Evolutionary conservation across 352 stramenopile species (phyloP), one percentile per base, ranked within the genome.

Genomic region (Peronospora destructor): DNA sequence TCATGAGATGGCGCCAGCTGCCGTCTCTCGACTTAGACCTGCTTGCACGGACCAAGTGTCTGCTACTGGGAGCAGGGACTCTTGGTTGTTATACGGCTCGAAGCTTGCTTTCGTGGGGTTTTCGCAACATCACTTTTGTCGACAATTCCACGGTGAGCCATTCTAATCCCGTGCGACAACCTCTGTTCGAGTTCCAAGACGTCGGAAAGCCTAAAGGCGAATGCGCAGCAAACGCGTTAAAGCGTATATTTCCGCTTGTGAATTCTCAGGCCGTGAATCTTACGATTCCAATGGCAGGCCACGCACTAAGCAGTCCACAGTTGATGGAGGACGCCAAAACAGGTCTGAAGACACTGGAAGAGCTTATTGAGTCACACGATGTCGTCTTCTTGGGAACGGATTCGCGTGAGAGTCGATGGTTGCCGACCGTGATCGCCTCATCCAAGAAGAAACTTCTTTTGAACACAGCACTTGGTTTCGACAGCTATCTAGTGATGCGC

Each of bases 1-100:
- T 99, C 13, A 99, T 99, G 97, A 87, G 96, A 30, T 99, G 97
- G 97, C 76, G 96, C 4, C 91, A 98, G 45, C 71, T 99, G 16
- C 97, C 97, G 4, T 71, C 75, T 26, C 74, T 99, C 0, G 67
- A 99, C 60, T 70, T 98, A 10, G 85, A 97, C 6, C 53, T 71
- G 29, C 71, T 99, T 25, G 82, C 79, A 28, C 53, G 69, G 5
- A 97, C 89, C 6, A 97, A 96, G 57, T 98, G 96, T 16, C 68
- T 99, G 8, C 59, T 99, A 3, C 62, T 99, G 0, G 96, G 96
- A 11, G 91, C 91, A 6, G 86, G 86, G 0, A 99, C 96, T 1
- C 75, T 99, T n/a, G 97, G 97, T 14, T 99, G 97, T 61, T 91
- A 85, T 48, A 97, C 98, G 3, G 94, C 95, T 1, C 73, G 97